phyloP scores from a whole-genome alignment of 2,329 filamentous ascomycete species.

The Fusarium sp. region DNA sequence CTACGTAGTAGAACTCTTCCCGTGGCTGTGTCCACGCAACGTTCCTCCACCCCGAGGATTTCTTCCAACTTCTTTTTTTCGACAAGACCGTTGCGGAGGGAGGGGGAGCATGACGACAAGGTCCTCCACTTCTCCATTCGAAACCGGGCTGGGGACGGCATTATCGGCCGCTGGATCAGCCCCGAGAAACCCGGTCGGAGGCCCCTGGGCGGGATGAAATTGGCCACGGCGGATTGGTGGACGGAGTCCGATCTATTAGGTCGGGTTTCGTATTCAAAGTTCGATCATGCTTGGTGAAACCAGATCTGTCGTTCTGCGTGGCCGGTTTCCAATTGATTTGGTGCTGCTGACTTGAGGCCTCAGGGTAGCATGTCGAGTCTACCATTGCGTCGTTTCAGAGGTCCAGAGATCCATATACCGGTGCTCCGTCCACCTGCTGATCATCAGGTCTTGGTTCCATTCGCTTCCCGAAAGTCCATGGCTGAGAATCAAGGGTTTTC shows the following conservation, averaged over 20 bases:
- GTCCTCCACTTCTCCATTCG: conserved; percentile 12
- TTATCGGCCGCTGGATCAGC: background rate
- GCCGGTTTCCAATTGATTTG: background rate
- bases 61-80: background rate
- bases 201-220: background rate
- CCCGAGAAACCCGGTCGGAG: conserved; percentile 2
- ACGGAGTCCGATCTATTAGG: background rate
- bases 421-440: background rate
- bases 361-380: background rate
- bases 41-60: background rate
- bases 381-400: background rate
- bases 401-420: background rate
- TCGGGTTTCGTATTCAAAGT: background rate
- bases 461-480: background rate
- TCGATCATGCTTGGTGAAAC: background rate
- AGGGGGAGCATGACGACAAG: conserved; percentile 6
- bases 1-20: background rate
- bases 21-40: conserved; percentile 10
- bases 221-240: background rate
- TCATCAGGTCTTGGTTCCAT: background rate
- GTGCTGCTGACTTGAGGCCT: background rate
- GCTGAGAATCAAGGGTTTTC: background rate
- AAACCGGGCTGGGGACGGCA: background rate
- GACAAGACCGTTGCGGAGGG: background rate
- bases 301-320: background rate